These are phyloP conservation scores for Hypomontagnella monticulosa DNA, from an alignment of 495 filamentous ascomycete species.

Conservation along the genomic window DNA sequence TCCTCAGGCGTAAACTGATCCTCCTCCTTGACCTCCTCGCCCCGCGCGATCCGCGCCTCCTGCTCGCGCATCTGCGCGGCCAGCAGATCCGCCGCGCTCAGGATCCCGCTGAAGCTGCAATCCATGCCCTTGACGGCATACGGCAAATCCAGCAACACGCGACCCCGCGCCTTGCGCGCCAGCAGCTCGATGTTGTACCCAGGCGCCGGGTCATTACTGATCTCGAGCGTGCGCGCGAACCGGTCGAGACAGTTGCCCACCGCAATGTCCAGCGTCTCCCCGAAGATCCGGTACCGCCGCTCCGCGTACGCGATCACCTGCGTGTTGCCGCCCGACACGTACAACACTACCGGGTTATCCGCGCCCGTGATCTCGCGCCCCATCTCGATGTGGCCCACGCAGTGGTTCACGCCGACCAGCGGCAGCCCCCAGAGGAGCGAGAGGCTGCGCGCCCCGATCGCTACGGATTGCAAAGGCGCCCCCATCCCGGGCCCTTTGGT, in stretches of 20 bases:
- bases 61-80: conserved; percentile 69
- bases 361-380: conserved; percentile 92
- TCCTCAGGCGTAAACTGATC: conserved; percentile 76
- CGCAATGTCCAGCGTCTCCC: conserved; percentile 95
- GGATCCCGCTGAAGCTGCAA: conserved; percentile 90
- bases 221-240: conserved; percentile 88
- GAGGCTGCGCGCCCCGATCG: conserved; percentile 83
- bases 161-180: conserved; percentile 73
- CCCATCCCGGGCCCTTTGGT: conserved; percentile 97
- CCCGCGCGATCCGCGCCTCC: conserved; percentile 49
- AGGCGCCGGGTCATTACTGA: conserved; percentile 94
- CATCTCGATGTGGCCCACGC: conserved; percentile 99
- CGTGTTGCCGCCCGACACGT: conserved; percentile 96
- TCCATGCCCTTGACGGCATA: conserved; percentile 99
- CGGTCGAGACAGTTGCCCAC: conserved; percentile 97
- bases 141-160: conserved; percentile 82
- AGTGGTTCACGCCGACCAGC: conserved; percentile 95
- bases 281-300: conserved; percentile 95
- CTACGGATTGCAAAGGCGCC: conserved; percentile 88
- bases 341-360: conserved; percentile 91
- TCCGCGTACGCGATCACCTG: conserved; percentile 97
- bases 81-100: conserved; percentile 81
- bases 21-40: conserved; percentile 46
- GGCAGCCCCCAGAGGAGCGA: conserved; percentile 86
- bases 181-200: conserved; percentile 99